Evolutionary conservation across 257 asterid species (phyloP), one percentile per base, ranked within the genome.

Genomic region (Fraxinus quadrangulata): DNA sequence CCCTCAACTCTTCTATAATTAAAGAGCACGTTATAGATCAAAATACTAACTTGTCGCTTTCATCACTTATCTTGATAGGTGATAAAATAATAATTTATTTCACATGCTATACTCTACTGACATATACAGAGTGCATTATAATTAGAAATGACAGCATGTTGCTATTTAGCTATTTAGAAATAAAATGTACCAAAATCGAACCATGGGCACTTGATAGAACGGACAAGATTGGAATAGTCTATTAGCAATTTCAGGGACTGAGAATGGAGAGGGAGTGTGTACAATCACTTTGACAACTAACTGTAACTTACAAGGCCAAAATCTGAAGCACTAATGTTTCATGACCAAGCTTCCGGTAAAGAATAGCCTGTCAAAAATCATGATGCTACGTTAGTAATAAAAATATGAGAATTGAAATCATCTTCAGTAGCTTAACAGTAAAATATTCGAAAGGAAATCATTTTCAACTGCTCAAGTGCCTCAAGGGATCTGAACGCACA

Each of bases 291-390:
- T 19, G 33, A 65, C 23, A 19, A 54, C 67, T 49, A 36, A 77
- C 70, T 26, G 67, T 66, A 56, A 85, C 98, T 86, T 88, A 95
- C 99, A 91, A 82, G 78, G 99, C 99, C 88, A 95, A 79, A 72
- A 91, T 95, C 86, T 93, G 92, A 70, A 95, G 92, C 77, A 93
- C 99, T 61, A 85, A 79, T 19, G 91, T 82, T 85, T 95, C 99
- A 83, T 89, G 98, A 72, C 99, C 99, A 72, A 95, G 99, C 89
- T 92, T 93, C 88, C 98, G 81, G 83, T 93, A 91, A 31, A 95
- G 96, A 85, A 95, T 91, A 87, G 99, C 99, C 98, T 95, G 97
- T 69, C 80, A 87, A 75, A 83, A 45, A 72, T 76, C 79, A 82
- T 74, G 42, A 34, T 77, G 81, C 67, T 39, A 81, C 37, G 3